A percentile compares a stretch with the other conserved stretches of the same genome.
These are phyloP conservation scores for Paramecium bursaria DNA, from an alignment of 73 alveolate genomes.

Conservation along the genomic window DNA sequence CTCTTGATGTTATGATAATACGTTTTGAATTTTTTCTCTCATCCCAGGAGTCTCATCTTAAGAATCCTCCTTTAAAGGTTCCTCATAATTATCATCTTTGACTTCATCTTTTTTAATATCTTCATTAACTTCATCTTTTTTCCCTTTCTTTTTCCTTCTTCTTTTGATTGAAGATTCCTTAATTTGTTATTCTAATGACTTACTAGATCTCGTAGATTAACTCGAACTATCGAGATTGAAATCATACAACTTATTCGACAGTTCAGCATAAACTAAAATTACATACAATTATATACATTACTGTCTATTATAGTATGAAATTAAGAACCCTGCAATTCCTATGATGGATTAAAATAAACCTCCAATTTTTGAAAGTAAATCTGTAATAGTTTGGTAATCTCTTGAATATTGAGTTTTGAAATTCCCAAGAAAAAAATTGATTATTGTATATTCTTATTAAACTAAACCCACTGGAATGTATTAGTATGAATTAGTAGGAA, in stretches of 20 bases:
- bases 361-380: conserved; percentile 8
- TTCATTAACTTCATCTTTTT: background rate
- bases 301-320: conserved; percentile 19
- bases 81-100: too few relatives aligned
- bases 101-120: background rate
- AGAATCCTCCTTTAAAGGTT: too few relatives aligned
- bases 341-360: conserved; percentile 8
- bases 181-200: too few relatives aligned
- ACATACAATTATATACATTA: background rate
- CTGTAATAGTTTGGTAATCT: conserved; percentile 16
- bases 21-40: background rate
- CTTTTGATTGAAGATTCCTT: too few relatives aligned
- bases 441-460: too few relatives aligned
- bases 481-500: too few relatives aligned
- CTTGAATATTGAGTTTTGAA: background rate
- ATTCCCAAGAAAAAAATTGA: background rate
- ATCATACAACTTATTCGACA: conserved; percentile 7
- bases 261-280: conserved; percentile 25
- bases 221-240: background rate
- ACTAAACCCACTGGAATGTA: too few relatives aligned
- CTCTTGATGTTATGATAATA: too few relatives aligned
- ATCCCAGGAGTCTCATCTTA: background rate
- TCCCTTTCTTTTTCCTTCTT: background rate
- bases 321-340: conserved; percentile 6
- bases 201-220: too few relatives aligned